Percentiles rank a stretch among this genome's conserved stretches.
Evolutionary conservation across 495 filamentous ascomycete species (phyloP).

Genomic region (Glarea lozoyensis): DNA sequence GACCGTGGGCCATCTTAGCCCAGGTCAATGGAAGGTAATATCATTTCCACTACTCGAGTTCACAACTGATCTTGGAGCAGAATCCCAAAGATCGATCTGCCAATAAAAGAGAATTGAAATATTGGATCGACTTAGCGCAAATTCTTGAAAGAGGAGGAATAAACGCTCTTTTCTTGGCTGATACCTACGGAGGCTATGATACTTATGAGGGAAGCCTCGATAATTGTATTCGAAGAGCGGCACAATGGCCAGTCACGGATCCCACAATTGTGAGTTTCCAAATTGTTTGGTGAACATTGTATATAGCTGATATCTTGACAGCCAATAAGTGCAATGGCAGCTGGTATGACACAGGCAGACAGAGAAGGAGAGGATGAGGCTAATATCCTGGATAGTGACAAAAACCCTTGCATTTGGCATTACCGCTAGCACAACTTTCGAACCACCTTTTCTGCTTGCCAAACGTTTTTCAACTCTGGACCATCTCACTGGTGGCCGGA

Average conservation of each 20-base stretch:
- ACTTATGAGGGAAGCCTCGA: constrained; percentile 53
- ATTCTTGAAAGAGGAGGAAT: constrained; percentile 12
- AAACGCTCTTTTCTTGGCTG: constrained; percentile 10
- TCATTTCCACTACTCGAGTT: not conserved
- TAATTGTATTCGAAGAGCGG: constrained; percentile 48
- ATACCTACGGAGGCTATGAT: constrained; percentile 40
- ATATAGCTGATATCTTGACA: not conserved
- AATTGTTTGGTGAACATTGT: not conserved
- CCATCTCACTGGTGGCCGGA: constrained; percentile 55
- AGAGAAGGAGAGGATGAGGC: no score
- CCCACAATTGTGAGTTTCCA: constrained; percentile 9
- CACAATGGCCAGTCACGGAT: constrained; percentile 60
- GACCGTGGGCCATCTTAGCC: constrained; percentile 13
- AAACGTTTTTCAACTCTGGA: constrained; percentile 56
- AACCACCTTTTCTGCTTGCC: constrained; percentile 62
- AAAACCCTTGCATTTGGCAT: constrained; percentile 56
- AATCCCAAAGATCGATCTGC: constrained; percentile 23
- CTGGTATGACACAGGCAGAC: not conserved
- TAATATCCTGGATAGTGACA: constrained; percentile 26
- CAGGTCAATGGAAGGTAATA: constrained; percentile 16
- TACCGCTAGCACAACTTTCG: constrained; percentile 58
- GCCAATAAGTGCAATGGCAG: constrained; percentile 9
- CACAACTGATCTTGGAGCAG: constrained; percentile 1
- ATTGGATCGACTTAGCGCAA: constrained; percentile 14
- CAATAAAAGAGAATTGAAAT: constrained; percentile 7